These are phyloP conservation scores for Zangia roseola DNA, from an alignment of 768 basidiomycete species.

Conservation along the genomic window DNA sequence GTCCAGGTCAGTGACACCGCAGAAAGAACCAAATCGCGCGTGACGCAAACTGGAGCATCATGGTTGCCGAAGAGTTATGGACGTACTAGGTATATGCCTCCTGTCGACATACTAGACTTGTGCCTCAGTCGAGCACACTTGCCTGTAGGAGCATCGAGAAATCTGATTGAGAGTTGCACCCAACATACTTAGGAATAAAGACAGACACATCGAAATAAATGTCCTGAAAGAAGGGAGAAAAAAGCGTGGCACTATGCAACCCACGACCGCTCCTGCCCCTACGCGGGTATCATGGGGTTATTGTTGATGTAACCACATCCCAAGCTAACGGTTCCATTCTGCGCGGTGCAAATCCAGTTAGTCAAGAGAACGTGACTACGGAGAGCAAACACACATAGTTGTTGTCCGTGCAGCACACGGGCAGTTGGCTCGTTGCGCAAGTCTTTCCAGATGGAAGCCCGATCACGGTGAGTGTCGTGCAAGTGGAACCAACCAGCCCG, in stretches of 20 bases:
- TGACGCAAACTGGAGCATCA: too few relatives aligned
- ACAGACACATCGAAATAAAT: background rate
- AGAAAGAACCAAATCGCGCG: too few relatives aligned
- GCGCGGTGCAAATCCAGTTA: background rate
- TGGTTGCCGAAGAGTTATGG: too few relatives aligned
- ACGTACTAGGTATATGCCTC: too few relatives aligned
- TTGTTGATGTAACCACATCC: slow-evolving; percentile 11
- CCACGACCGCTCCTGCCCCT: background rate
- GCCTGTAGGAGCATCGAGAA: background rate
- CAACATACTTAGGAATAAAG: background rate
- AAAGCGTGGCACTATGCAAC: background rate
- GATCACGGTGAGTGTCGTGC: slow-evolving; percentile 12
- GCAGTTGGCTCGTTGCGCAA: slow-evolving; percentile 9
- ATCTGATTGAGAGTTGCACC: background rate
- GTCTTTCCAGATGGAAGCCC: slow-evolving; percentile 2
- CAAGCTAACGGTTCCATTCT: slow-evolving; percentile 12
- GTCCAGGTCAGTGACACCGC: too few relatives aligned
- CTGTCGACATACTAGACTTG: too few relatives aligned
- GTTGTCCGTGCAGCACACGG: slow-evolving; percentile 15
- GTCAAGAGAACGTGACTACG: background rate
- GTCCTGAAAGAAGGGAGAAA: background rate
- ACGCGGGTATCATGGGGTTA: background rate
- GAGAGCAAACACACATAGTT: slow-evolving; percentile 6
- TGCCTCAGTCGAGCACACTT: background rate
- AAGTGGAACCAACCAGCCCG: slow-evolving; percentile 13